phyloP scores from a whole-genome alignment of 1,284 basidiomycete genomes.

The Rhodofomes roseus region DNA sequence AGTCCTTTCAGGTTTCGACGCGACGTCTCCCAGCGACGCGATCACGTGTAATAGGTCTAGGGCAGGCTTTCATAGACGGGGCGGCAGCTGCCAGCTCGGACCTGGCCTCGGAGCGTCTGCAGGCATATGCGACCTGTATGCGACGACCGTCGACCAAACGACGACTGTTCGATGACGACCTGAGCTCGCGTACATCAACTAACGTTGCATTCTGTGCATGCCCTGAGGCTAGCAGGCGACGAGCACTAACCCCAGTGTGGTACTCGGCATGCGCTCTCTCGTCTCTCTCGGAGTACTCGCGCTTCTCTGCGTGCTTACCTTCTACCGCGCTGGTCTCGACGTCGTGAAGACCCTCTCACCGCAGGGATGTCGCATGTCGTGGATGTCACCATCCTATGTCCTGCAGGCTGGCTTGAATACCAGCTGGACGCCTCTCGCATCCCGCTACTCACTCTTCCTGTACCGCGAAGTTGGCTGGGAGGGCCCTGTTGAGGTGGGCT shows the following conservation, averaged over 20 bases:
- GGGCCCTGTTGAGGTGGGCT: conserved; percentile 47
- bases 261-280: conserved; percentile 6
- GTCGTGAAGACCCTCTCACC: conserved; percentile 36
- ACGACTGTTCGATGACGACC: not conserved
- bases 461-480: conserved; percentile 94
- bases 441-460: conserved; percentile 81
- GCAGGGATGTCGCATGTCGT: conserved; percentile 95
- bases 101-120: too few species aligned
- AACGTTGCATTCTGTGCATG: too few species aligned
- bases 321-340: conserved; percentile 26
- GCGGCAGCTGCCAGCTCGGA: too few species aligned
- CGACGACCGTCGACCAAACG: too few species aligned
- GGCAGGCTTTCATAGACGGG: too few species aligned
- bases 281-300: conserved; percentile 17
- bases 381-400: conserved; percentile 92
- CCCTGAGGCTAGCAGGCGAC: too few species aligned
- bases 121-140: too few species aligned
- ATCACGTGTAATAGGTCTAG: too few species aligned
- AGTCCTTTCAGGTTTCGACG: too few species aligned
- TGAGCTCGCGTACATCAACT: not conserved
- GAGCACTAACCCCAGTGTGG: too few species aligned
- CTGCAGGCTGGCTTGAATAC: conserved; percentile 59
- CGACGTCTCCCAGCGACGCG: too few species aligned
- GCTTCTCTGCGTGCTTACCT: conserved; percentile 16
- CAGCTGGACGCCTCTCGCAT: conserved; percentile 65